These are phyloP conservation scores for Debaryomycetaceae sp. DNA, from an alignment of 1,139 yeast species.

Conservation along the genomic window DNA sequence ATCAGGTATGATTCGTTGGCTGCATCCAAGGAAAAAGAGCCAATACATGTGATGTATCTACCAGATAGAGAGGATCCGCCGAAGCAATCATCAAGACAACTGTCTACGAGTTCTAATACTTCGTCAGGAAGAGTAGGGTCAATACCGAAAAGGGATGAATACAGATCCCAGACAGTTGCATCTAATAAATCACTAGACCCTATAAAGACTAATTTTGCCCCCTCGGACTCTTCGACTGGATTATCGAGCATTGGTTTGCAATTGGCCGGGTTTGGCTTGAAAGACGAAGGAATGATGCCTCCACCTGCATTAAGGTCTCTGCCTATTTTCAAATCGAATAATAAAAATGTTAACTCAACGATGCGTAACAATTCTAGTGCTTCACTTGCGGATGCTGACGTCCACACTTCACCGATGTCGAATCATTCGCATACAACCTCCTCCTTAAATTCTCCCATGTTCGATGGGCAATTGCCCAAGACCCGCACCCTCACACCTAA, in stretches of 20 bases:
- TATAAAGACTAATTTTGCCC: not conserved
- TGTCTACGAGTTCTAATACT: constrained; percentile 13
- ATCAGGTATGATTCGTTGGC: constrained; percentile 29
- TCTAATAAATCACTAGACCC: not conserved
- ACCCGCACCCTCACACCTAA: not conserved
- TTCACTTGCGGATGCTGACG: constrained; percentile 10
- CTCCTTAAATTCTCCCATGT: not conserved
- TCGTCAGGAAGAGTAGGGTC: constrained; percentile 6
- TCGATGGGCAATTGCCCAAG: not conserved
- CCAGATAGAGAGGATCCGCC: constrained; percentile 15
- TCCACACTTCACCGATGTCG: not conserved
- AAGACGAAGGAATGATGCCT: constrained; percentile 24
- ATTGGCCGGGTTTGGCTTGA: constrained; percentile 24
- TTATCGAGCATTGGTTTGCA: constrained; percentile 12
- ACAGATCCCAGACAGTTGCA: not conserved
- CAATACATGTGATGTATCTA: constrained; percentile 27
- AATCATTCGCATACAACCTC: not conserved
- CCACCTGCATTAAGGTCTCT: constrained; percentile 12
- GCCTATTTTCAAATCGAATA: not conserved
- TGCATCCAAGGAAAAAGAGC: constrained; percentile 18
- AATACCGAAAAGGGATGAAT: not conserved
- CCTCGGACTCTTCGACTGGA: not conserved
- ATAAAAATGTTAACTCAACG: constrained; percentile 3
- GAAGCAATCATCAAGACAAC: constrained; percentile 11
- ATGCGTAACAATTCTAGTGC: constrained; percentile 11